Base-by-base conservation (phyloP, 257 asterid species). In the Prunella vulgaris region DNA sequence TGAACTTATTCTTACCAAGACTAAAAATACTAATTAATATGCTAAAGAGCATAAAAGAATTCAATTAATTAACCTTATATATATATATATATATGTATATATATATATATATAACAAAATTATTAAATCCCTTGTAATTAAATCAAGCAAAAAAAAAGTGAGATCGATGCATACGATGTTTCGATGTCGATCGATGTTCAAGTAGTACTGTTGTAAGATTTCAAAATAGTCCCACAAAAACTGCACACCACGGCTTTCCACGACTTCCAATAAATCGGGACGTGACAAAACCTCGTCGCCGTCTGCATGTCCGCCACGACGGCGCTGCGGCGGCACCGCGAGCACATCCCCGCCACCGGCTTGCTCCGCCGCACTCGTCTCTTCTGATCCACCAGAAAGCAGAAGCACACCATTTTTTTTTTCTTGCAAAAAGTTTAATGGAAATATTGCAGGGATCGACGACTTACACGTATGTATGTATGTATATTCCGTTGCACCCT, bases 351-450 rank as follows among this genome's bases (percentile, higher is more conserved):
- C 0, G 97, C 96, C 74, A 68, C 86, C 73, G 96, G 95, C 79
- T 84, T 87, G 68, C 72, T 76, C 85, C 76, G 81, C 70, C 80
- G 75, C 57, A 86, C 74, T 66, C 63, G 74, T 58, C 75, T 84
- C 80, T 77, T 88, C 78, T 88, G 93, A 49, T 90, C 95, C 71
- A 90, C 95, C 87, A 90, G 58, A 64, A 88, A 90, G 59, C 93
- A 90, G 80, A 90, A 82, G 61, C 91, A 90, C 32, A 84, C 97
- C 93, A 32, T 32, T 6, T 6, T 6, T 32, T 6, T 5, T 6
- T 6, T 32, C 9, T 5, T 32, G 6, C 37, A 32, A 32, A 32
- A 4, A 4, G n/a, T n/a, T n/a, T n/a, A n/a, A n/a, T 32, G 7
- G 5, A 6, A 4, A 32, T 32, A n/a, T 32, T 6, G 1, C 0